Conservation (phyloP, 2,329 filamentous ascomycete species). For the Penicillium sp. region DNA sequence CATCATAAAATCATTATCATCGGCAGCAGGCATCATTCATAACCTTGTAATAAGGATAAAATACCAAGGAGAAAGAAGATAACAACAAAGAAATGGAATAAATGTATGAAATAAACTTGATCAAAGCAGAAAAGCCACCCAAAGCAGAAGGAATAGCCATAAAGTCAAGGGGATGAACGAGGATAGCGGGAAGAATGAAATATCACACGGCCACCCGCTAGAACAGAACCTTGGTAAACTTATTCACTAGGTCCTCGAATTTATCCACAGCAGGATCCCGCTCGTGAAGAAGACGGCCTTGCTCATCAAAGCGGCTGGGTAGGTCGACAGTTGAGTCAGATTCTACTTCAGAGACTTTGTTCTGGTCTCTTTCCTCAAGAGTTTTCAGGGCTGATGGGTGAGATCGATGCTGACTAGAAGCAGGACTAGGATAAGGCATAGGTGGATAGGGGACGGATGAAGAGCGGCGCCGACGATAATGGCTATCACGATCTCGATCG, state of each 20-base stretch:
- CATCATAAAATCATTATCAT: constrained; percentile 20
- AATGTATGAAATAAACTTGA: background rate
- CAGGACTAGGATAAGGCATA: constrained; percentile 9
- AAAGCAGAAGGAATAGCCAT: background rate
- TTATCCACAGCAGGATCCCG: constrained; percentile 34
- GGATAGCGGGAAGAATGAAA: background rate
- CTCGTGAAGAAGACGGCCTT: constrained; percentile 39
- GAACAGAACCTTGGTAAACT: constrained; percentile 27
- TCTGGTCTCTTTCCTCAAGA: background rate
- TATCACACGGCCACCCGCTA: constrained; percentile 9
- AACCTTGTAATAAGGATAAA: constrained; percentile 1
- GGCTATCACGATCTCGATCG: background rate
- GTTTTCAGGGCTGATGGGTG: background rate
- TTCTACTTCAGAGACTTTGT: constrained; percentile 25
- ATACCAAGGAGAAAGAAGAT: constrained; percentile 1
- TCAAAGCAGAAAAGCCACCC: background rate
- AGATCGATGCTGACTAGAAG: constrained; percentile 4
- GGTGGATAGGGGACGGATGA: constrained; percentile 22
- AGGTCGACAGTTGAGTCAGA: constrained; percentile 47
- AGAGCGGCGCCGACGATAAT: constrained; percentile 23
- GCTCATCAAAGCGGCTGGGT: constrained; percentile 44
- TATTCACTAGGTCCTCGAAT: constrained; percentile 37
- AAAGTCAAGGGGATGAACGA: background rate
- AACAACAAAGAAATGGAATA: background rate
- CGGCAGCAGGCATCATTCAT: constrained; percentile 3